Evolutionary conservation across 495 filamentous ascomycete genomes (phyloP).

Genomic region (Penicillium chermesinum): DNA sequence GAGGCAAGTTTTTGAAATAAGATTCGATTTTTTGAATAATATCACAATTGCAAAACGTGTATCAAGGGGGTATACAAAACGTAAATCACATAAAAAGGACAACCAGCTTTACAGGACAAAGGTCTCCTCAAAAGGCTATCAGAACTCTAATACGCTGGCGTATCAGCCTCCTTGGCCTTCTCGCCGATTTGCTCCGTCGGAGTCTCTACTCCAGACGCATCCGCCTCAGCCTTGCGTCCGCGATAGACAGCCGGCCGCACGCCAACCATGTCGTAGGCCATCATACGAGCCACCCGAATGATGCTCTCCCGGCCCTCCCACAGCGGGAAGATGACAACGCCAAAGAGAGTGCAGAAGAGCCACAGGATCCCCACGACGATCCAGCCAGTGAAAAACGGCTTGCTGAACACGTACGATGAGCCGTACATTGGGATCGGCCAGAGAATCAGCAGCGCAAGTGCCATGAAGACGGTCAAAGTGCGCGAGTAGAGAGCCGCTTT

Average conservation of each 20-base stretch:
- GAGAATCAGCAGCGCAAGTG: constrained; percentile 70
- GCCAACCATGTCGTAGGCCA: constrained; percentile 65
- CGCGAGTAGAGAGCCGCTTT: constrained; percentile 76
- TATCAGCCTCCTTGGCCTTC: constrained; percentile 21
- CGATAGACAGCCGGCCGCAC: constrained; percentile 37
- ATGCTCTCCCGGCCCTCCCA: constrained; percentile 75
- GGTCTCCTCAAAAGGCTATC: constrained; percentile 4
- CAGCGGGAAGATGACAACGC: constrained; percentile 77
- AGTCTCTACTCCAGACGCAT: constrained; percentile 28
- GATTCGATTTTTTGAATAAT: background rate
- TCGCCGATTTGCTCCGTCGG: constrained; percentile 26
- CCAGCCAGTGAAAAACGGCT: constrained; percentile 92
- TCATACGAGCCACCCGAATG: constrained; percentile 55
- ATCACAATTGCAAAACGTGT: background rate
- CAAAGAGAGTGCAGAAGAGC: constrained; percentile 71
- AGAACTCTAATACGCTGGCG: constrained; percentile 3
- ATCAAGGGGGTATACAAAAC: constrained; percentile 21
- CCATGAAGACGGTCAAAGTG: constrained; percentile 68
- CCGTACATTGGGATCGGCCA: constrained; percentile 98
- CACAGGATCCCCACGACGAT: constrained; percentile 79
- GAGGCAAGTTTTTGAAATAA: background rate
- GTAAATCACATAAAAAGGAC: background rate
- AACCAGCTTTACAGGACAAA: too few relatives aligned
- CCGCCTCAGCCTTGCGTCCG: constrained; percentile 17
- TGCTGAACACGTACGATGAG: constrained; percentile 78